These are phyloP conservation scores for Pseudomonodictys pantanalensis DNA, from an alignment of 495 filamentous ascomycete species.

Conservation along the genomic window DNA sequence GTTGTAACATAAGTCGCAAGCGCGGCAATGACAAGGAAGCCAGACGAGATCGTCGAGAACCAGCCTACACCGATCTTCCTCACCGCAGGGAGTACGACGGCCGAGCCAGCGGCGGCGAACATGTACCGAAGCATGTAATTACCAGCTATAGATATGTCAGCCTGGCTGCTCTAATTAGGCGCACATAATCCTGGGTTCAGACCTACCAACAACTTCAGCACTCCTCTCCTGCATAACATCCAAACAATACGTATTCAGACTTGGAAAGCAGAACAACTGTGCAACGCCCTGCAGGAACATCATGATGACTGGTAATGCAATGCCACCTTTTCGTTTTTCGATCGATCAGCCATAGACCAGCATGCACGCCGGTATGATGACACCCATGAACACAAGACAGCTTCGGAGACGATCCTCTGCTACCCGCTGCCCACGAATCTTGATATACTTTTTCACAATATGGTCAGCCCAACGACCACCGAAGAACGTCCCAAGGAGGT, in stretches of 20 bases:
- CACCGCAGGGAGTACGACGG: constrained; percentile 63
- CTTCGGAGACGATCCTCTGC: constrained; percentile 68
- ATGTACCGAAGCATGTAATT: constrained; percentile 72
- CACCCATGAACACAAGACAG: constrained; percentile 57
- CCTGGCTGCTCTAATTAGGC: not conserved
- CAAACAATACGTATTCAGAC: constrained; percentile 70
- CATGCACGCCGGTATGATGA: constrained; percentile 62
- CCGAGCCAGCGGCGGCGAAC: constrained; percentile 63
- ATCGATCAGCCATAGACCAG: constrained; percentile 72
- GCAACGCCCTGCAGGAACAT: constrained; percentile 72
- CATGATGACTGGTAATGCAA: constrained; percentile 63
- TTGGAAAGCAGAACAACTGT: constrained; percentile 71
- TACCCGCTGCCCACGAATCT: constrained; percentile 57
- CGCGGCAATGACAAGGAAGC: constrained; percentile 53
- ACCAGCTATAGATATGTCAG: constrained; percentile 45
- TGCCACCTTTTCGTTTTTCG: constrained; percentile 62
- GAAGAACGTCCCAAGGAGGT: constrained; percentile 65
- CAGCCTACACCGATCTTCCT: constrained; percentile 66
- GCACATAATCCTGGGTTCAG: not conserved
- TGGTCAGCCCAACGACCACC: constrained; percentile 71
- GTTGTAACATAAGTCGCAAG: constrained; percentile 49
- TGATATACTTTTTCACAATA: constrained; percentile 61
- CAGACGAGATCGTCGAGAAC: constrained; percentile 45
- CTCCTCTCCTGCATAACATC: constrained; percentile 68
- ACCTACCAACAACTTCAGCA: constrained; percentile 58